phyloP scores from a whole-genome alignment of 2,329 filamentous ascomycete species.

The Trichocomaceae sp. region DNA sequence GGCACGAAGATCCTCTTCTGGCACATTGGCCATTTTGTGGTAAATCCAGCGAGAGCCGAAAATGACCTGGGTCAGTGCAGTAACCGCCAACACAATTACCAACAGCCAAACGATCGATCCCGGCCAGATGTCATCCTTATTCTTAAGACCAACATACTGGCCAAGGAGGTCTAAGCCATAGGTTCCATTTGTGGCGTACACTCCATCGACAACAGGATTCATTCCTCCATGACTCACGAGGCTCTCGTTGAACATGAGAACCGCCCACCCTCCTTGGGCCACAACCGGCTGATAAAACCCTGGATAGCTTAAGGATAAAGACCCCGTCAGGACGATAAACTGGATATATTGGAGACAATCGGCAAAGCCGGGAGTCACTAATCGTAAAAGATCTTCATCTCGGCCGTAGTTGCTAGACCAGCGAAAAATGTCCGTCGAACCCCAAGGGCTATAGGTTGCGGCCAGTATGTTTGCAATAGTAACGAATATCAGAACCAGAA shows the following conservation, averaged over 20 bases:
- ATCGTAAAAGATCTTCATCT: slow-evolving; percentile 80
- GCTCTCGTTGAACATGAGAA: slow-evolving; percentile 87
- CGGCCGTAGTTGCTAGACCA: slow-evolving; percentile 98
- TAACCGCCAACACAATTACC: slow-evolving; percentile 62
- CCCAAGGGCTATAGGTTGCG: slow-evolving; percentile 88
- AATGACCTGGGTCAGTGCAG: slow-evolving; percentile 65
- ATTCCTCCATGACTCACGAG: slow-evolving; percentile 66
- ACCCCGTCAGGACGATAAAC: slow-evolving; percentile 82
- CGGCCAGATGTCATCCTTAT: slow-evolving; percentile 77
- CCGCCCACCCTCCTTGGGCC: slow-evolving; percentile 81
- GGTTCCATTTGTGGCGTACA: slow-evolving; percentile 72
- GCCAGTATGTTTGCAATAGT: slow-evolving; percentile 77
- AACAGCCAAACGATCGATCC: slow-evolving; percentile 89
- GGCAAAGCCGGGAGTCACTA: slow-evolving; percentile 92
- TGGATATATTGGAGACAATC: slow-evolving; percentile 97
- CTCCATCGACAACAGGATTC: slow-evolving; percentile 67
- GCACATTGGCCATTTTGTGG: slow-evolving; percentile 61
- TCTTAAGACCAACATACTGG: slow-evolving; percentile 73
- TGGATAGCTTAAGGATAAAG: slow-evolving; percentile 78
- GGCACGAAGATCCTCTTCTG: slow-evolving; percentile 78
- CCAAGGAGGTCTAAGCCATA: slow-evolving; percentile 75
- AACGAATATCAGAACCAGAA: slow-evolving; percentile 70
- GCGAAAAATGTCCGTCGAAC: slow-evolving; percentile 78
- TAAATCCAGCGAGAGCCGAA: slow-evolving; percentile 73
- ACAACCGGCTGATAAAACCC: slow-evolving; percentile 90